Evolutionary conservation across 1,139 yeast genomes (phyloP), one percentile per base, ranked within the genome.

Genomic region (Trichomonascaceae sp.): DNA sequence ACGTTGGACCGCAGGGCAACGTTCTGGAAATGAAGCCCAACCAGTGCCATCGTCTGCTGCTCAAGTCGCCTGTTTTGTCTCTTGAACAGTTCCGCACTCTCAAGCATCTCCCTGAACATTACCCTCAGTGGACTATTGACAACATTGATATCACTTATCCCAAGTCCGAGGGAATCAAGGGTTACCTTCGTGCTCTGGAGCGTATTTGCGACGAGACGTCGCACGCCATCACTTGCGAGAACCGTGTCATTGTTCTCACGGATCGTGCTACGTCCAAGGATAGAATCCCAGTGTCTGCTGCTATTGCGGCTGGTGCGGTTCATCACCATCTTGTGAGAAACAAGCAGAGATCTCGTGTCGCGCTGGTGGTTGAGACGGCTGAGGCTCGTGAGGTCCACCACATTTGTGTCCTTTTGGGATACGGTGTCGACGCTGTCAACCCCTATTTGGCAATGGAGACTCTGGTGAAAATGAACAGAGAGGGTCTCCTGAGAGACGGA

Each of bases 371-470:
- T 42, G 96, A 89, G 64, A 77, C 97, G 30, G 96, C 93, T 34
- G 98, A 89, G 61, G 97, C 97, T 14, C 78, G 94, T 58, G 98
- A 89, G 60, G 93, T 87, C 31, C 98, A 89, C 58, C 97, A 89
- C 61, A 74, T 85, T 58, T 84, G 95, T 66, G 87, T 87, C 48
- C 68, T 89, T 48, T 74, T 89, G 26, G 97, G 98, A 44, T 89
- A 89, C 56, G 98, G 98, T 67, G 94, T 93, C 42, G 98, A 89
- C 64, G 97, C 85, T 44, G 68, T 89, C 51, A 81, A 81, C 62
- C 98, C 98, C 34, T 89, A 85, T 65, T 65, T 89, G 57, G 94
- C 92, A 13, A 72, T 87, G 64, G 96, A 89, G 59, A 77, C 96
- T 13, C 65, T 89, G 51, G 62, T 80, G 41, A 78, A 82, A 64